phyloP scores from a whole-genome alignment of 257 asterid genomes.

The Mentha longifolia region DNA sequence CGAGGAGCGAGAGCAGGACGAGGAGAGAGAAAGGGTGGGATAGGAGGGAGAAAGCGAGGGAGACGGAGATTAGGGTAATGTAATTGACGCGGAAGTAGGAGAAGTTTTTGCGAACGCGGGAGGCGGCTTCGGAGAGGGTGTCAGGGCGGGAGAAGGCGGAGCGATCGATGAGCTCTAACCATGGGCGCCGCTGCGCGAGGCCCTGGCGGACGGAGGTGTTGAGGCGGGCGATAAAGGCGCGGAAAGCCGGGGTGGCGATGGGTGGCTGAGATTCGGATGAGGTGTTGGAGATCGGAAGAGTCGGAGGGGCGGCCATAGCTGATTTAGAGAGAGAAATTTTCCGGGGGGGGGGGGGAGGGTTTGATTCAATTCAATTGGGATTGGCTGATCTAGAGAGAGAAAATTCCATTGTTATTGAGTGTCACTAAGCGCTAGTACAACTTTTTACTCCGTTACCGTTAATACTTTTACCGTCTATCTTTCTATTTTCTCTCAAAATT shows the following conservation, averaged over 20 bases:
- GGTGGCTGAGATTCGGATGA: constrained; percentile 59
- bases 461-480: too few relatives aligned
- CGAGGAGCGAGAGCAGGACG: constrained; percentile 61
- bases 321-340: constrained; percentile 28
- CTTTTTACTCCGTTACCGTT: too few relatives aligned
- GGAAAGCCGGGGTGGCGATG: constrained; percentile 75
- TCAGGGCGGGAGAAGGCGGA: constrained; percentile 91
- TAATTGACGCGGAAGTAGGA: constrained; percentile 89
- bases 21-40: constrained; percentile 90
- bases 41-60: constrained; percentile 78
- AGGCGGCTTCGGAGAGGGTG: constrained; percentile 80
- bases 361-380: too few relatives aligned
- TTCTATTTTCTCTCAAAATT: too few relatives aligned
- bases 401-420: neutral
- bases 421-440: neutral
- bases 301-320: constrained; percentile 56
- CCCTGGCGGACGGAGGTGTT: constrained; percentile 64
- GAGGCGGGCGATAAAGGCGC: constrained; percentile 71
- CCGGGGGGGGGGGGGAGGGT: constrained; percentile 1
- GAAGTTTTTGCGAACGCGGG: constrained; percentile 77
- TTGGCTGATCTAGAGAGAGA: constrained; percentile 11
- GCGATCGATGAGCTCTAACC: constrained; percentile 86
- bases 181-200: constrained; percentile 87
- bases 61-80: constrained; percentile 62
- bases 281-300: constrained; percentile 71